Evolutionary conservation across 78 protist species (phyloP).

Genomic region (Dictyostelium firmibasis): DNA sequence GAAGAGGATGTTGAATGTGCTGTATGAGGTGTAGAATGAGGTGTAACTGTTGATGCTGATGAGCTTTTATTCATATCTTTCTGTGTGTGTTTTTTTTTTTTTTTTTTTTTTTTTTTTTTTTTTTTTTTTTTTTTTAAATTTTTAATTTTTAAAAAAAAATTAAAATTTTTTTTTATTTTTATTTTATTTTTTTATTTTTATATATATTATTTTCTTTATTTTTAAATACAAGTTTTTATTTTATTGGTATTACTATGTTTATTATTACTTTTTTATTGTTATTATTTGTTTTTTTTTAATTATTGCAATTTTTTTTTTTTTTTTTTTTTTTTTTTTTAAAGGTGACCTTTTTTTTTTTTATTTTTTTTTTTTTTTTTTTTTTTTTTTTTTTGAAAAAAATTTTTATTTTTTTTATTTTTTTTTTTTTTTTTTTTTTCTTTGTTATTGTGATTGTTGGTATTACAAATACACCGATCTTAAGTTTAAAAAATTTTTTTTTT

Average conservation of each 20-base stretch:
- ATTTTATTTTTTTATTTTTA: background rate
- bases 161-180: background rate
- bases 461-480: too few relatives aligned
- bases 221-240: background rate
- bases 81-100: background rate
- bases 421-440: too few relatives aligned
- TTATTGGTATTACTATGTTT: too few relatives aligned
- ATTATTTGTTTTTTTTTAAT: too few relatives aligned
- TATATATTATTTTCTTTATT: background rate
- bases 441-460: too few relatives aligned
- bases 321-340: too few relatives aligned
- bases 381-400: too few relatives aligned
- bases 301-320: too few relatives aligned
- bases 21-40: background rate
- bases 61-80: background rate
- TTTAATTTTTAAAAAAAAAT: background rate
- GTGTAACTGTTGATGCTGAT: background rate
- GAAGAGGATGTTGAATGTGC: background rate
- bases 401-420: too few relatives aligned
- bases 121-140: background rate
- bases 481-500: too few relatives aligned
- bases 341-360: too few relatives aligned
- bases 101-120: background rate
- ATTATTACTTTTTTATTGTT: background rate
- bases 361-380: too few relatives aligned